phyloP scores from a whole-genome alignment of 768 basidiomycete species.

The Hericium erinaceus region DNA sequence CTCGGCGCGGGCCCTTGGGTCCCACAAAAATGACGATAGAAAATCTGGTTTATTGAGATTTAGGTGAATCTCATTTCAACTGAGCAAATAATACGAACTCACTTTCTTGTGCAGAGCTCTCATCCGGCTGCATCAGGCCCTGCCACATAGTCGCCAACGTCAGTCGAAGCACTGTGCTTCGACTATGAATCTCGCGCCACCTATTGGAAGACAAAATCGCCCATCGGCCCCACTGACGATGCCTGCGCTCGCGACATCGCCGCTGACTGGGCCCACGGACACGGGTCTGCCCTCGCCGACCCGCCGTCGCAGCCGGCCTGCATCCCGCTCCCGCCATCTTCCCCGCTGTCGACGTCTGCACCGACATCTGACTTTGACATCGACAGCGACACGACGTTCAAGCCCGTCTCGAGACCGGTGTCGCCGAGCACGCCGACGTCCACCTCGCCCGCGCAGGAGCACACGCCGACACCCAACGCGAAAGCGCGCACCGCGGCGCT shows the following conservation, averaged over 20 bases:
- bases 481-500: slow-evolving; percentile 43
- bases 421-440: slow-evolving; percentile 16
- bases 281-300: slow-evolving; percentile 1
- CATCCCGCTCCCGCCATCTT: not conserved
- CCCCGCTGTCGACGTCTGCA: not conserved
- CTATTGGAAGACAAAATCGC: not conserved
- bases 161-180: not conserved
- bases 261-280: not conserved
- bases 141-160: not conserved
- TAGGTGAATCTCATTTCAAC: too few species aligned
- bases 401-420: not conserved
- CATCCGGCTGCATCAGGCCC: not conserved
- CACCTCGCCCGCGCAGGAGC: slow-evolving; percentile 19
- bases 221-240: not conserved
- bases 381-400: not conserved
- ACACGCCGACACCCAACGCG: slow-evolving; percentile 23
- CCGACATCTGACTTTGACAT: not conserved
- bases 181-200: too few species aligned
- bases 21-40: too few species aligned
- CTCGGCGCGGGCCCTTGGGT: too few species aligned
- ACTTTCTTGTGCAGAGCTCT: slow-evolving; percentile 16
- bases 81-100: too few species aligned
- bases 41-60: too few species aligned
- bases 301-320: not conserved
- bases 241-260: not conserved